phyloP scores from a whole-genome alignment of 2,329 filamentous ascomycete genomes.

The Trichoderma sp. region DNA sequence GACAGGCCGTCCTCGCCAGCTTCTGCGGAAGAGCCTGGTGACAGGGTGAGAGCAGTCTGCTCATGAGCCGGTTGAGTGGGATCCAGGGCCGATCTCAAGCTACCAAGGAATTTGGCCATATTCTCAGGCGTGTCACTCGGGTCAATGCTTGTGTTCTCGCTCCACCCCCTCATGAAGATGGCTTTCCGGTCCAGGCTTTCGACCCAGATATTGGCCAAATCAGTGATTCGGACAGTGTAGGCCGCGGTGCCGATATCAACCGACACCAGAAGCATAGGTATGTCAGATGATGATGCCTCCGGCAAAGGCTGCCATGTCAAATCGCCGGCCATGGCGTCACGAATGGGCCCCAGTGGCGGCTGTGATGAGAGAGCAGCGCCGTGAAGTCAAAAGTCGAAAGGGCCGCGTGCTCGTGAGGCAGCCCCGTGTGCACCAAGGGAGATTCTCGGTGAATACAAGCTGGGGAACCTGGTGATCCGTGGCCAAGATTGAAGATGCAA shows the following conservation, averaged over 20 bases:
- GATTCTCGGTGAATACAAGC: slow-evolving; percentile 29
- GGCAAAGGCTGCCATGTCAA: slow-evolving; percentile 55
- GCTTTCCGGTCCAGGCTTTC: slow-evolving; percentile 65
- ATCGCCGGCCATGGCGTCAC: slow-evolving; percentile 38
- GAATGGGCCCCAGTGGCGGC: neutral
- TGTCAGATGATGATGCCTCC: slow-evolving; percentile 43
- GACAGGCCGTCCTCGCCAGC: slow-evolving; percentile 49
- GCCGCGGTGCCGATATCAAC: slow-evolving; percentile 56
- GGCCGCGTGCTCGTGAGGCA: slow-evolving; percentile 18
- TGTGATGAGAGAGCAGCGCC: neutral
- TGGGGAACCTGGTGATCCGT: slow-evolving; percentile 8
- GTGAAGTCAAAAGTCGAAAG: slow-evolving; percentile 5
- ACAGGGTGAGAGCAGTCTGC: slow-evolving; percentile 51
- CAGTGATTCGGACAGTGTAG: slow-evolving; percentile 70
- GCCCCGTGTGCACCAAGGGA: slow-evolving; percentile 13
- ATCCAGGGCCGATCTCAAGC: slow-evolving; percentile 60
- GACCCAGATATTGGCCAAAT: slow-evolving; percentile 73
- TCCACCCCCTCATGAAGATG: slow-evolving; percentile 65
- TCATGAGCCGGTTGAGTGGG: slow-evolving; percentile 49
- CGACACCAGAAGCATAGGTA: slow-evolving; percentile 68
- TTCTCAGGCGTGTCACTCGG: slow-evolving; percentile 71
- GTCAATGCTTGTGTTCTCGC: slow-evolving; percentile 72
- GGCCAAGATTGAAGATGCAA: slow-evolving; percentile 4
- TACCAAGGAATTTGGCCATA: slow-evolving; percentile 67
- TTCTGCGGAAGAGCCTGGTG: slow-evolving; percentile 40